Evolutionary conservation across 495 filamentous ascomycete species (phyloP).

Genomic region (Thozetella sp.): DNA sequence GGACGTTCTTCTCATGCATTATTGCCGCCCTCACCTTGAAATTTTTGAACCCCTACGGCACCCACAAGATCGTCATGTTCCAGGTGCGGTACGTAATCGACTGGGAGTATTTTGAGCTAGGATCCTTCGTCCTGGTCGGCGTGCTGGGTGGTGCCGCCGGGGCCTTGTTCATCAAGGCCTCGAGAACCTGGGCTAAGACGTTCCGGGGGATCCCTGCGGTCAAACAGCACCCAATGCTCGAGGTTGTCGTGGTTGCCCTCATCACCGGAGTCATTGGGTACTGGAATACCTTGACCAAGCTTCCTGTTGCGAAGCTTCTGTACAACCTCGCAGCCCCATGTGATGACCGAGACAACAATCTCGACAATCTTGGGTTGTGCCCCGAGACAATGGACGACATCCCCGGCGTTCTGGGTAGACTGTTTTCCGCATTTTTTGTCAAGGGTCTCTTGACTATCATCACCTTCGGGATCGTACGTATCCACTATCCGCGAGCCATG

Average conservation of each 20-base stretch:
- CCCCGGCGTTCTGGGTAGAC: conserved; percentile 64
- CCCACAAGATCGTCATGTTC: conserved; percentile 94
- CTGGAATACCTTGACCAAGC: conserved; percentile 90
- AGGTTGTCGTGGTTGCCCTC: conserved; percentile 86
- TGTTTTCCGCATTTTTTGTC: conserved; percentile 81
- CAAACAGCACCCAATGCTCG: conserved; percentile 81
- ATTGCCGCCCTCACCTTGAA: conserved; percentile 87
- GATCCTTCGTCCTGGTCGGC: conserved; percentile 81
- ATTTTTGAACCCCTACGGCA: conserved; percentile 95
- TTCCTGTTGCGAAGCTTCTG: conserved; percentile 87
- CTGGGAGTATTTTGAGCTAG: conserved; percentile 92
- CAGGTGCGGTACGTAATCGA: conserved; percentile 90
- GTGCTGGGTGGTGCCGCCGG: conserved; percentile 82
- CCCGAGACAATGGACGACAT: conserved; percentile 73
- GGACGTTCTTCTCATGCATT: conserved; percentile 98
- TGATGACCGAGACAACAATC: conserved; percentile 48
- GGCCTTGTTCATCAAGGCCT: conserved; percentile 96
- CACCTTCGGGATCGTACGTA: conserved; percentile 76
- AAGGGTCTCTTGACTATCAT: conserved; percentile 86
- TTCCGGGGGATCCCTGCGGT: conserved; percentile 82
- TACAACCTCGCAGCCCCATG: conserved; percentile 91
- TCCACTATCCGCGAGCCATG: background rate
- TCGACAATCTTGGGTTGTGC: conserved; percentile 74
- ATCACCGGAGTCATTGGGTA: conserved; percentile 84
- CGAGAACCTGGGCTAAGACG: conserved; percentile 80